Conservation (phyloP, 2,329 filamentous ascomycete genomes). For the Hypoxylon sp. region DNA sequence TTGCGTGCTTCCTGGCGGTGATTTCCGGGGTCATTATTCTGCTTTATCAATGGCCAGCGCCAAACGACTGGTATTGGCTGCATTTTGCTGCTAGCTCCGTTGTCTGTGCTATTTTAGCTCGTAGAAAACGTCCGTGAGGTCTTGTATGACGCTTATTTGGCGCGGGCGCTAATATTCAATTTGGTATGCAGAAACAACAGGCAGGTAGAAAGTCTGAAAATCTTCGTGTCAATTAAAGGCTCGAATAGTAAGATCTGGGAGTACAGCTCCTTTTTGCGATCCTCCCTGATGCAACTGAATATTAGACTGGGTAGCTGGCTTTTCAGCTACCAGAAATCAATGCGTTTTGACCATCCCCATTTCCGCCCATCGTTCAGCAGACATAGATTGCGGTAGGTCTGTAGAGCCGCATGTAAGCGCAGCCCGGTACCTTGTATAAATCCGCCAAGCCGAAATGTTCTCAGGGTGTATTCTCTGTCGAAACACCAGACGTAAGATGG, state of each 20-base stretch:
- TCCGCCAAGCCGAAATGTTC: too few relatives aligned
- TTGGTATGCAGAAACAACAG: background rate
- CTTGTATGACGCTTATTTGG: constrained; percentile 1
- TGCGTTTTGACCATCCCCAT: background rate
- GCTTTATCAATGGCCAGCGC: constrained; percentile 3
- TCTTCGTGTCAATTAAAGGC: background rate
- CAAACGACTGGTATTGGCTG: constrained; percentile 11
- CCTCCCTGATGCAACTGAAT: background rate
- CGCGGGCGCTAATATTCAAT: background rate
- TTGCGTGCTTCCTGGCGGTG: background rate
- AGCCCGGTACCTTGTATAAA: too few relatives aligned
- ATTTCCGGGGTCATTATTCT: background rate
- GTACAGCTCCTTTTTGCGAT: background rate
- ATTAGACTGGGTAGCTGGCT: background rate
- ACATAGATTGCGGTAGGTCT: background rate
- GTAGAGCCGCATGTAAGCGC: background rate
- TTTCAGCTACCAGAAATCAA: background rate
- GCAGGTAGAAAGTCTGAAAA: background rate
- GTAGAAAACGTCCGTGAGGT: background rate
- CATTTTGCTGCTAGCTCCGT: background rate
- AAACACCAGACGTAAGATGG: background rate
- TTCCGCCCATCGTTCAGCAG: background rate
- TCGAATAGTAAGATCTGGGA: background rate
- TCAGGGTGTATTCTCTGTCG: background rate
- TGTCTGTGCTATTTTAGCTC: constrained; percentile 19